Percentiles rank a stretch among this genome's conserved stretches.
Conservation (phyloP, 495 filamentous ascomycete genomes). For the Aspergillus asperescens region DNA sequence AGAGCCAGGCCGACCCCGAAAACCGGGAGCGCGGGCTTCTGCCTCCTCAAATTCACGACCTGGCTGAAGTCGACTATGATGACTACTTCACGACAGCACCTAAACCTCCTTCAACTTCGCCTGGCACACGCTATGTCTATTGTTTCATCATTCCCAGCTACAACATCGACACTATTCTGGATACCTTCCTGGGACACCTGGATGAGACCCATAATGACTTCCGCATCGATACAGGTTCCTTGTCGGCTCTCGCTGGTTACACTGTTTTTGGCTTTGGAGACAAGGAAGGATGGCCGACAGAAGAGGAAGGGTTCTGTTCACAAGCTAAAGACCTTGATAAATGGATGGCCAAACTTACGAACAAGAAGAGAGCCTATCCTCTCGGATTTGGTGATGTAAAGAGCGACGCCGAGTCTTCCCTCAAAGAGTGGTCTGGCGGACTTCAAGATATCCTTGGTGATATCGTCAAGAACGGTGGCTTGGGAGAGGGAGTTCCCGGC, state of each 20-base stretch:
- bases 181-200: conserved; percentile 75
- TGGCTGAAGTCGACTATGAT: conserved; percentile 83
- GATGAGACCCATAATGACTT: conserved; percentile 93
- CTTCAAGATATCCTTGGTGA: conserved; percentile 67
- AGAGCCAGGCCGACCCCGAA: conserved; percentile 25
- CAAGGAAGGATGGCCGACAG: conserved; percentile 81
- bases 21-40: conserved; percentile 41
- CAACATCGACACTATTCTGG: conserved; percentile 84
- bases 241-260: conserved; percentile 73
- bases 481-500: conserved; percentile 75
- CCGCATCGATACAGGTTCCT: conserved; percentile 81
- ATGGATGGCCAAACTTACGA: conserved; percentile 92
- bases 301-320: conserved; percentile 84
- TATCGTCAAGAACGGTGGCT: conserved; percentile 52
- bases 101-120: conserved; percentile 45
- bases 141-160: conserved; percentile 79
- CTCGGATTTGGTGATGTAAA: conserved; percentile 85
- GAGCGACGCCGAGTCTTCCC: conserved; percentile 54
- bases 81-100: conserved; percentile 72
- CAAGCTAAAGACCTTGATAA: conserved; percentile 85
- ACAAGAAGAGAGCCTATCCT: conserved; percentile 72
- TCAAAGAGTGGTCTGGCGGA: conserved; percentile 73
- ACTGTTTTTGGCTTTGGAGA: conserved; percentile 94
- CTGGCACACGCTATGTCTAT: conserved; percentile 64
- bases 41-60: conserved; percentile 63